Percentiles rank a stretch among this genome's conserved stretches.
Conservation (phyloP, 768 basidiomycete species). For the Pleurotus giganteus region DNA sequence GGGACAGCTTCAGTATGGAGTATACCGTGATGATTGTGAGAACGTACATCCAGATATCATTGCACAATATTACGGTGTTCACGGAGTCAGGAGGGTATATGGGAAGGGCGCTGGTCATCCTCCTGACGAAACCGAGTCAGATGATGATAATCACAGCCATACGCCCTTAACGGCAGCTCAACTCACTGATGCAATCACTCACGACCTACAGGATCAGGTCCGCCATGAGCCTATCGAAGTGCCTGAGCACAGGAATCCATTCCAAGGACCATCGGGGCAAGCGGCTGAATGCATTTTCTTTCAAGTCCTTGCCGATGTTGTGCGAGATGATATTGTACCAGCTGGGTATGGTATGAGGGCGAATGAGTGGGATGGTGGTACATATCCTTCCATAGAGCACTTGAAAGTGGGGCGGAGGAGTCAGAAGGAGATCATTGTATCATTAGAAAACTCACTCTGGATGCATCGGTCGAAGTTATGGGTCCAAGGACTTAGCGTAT, state of each 20-base stretch:
- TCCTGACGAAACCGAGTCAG: too few relatives aligned
- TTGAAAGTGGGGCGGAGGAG: constrained; percentile 10
- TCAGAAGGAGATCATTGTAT: constrained; percentile 1
- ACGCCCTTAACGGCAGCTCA: too few relatives aligned
- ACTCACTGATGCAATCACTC: too few relatives aligned
- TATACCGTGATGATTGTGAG: constrained; percentile 3
- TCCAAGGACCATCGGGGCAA: neutral
- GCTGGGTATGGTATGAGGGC: constrained; percentile 13
- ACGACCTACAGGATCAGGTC: too few relatives aligned
- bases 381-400: constrained; percentile 13
- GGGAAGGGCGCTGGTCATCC: too few relatives aligned
- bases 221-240: too few relatives aligned
- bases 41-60: neutral
- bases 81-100: constrained; percentile 22
- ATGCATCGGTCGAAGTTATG: neutral
- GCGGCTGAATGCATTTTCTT: neutral
- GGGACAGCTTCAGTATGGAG: constrained; percentile 1
- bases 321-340: constrained; percentile 7
- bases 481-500: neutral
- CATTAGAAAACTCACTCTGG: neutral
- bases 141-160: too few relatives aligned
- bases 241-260: too few relatives aligned
- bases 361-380: constrained; percentile 15
- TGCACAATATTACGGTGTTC: neutral
- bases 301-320: constrained; percentile 3